These are phyloP conservation scores for Claviceps humidiphila DNA, from an alignment of 2,329 filamentous ascomycete species.

Conservation along the genomic window DNA sequence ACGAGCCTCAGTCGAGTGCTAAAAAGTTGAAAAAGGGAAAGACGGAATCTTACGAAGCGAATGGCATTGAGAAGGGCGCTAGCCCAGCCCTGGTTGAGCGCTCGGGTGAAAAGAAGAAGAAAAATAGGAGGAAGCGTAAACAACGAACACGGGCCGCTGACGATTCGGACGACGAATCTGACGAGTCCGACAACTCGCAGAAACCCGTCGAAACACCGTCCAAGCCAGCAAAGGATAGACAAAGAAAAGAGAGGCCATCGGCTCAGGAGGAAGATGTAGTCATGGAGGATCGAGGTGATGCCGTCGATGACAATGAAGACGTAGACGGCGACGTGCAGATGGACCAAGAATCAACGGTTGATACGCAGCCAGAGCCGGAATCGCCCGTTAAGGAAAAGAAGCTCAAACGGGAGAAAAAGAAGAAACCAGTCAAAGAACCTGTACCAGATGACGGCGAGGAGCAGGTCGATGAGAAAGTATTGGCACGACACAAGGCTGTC, in stretches of 20 bases:
- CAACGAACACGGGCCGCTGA: constrained; percentile 18
- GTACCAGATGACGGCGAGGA: constrained; percentile 9
- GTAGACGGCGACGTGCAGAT: not conserved
- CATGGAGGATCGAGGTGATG: not conserved
- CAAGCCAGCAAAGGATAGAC: not conserved
- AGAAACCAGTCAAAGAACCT: constrained; percentile 15
- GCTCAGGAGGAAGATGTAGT: not conserved
- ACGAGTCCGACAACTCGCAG: constrained; percentile 9
- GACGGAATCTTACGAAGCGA: constrained; percentile 3
- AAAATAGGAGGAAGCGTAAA: constrained; percentile 24
- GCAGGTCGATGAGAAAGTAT: constrained; percentile 15
- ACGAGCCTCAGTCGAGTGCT: constrained; percentile 17
- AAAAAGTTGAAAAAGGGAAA: constrained; percentile 20
- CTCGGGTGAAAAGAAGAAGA: constrained; percentile 8
- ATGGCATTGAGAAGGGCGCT: constrained; percentile 8
- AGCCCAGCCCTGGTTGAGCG: not conserved
- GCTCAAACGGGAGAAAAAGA: constrained; percentile 10
- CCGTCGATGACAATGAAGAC: not conserved
- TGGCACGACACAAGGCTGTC: constrained; percentile 33
- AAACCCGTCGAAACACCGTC: not conserved
- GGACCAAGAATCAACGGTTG: not conserved
- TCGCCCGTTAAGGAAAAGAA: not conserved
- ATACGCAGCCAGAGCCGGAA: not conserved
- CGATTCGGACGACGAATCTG: constrained; percentile 6
- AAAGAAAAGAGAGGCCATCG: not conserved